phyloP scores from a whole-genome alignment of 768 basidiomycete species.

The Exidia glandulosa region DNA sequence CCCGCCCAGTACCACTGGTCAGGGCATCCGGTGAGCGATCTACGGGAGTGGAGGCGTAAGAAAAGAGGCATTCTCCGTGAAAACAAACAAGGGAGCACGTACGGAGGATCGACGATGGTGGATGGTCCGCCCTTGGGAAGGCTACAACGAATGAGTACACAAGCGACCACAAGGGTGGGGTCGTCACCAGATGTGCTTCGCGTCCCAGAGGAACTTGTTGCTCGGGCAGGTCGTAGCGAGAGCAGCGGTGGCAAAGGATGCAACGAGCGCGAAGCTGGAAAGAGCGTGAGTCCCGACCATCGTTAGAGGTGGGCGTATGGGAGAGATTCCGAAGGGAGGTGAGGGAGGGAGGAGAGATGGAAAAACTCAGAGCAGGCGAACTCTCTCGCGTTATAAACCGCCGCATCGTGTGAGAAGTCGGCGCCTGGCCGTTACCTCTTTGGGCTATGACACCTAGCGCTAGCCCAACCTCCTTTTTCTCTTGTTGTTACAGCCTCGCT shows the following conservation, averaged over 20 bases:
- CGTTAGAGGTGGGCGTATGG: background rate
- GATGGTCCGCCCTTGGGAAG: background rate
- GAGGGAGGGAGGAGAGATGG: background rate
- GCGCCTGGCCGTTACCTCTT: no score
- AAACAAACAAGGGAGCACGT: background rate
- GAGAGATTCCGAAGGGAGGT: background rate
- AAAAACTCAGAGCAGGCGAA: background rate
- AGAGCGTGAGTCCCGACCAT: background rate
- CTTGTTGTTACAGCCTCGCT: no score
- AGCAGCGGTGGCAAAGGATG: background rate
- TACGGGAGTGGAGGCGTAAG: background rate
- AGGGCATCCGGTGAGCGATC: conserved; percentile 1
- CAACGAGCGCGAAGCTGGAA: background rate
- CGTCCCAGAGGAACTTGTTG: background rate
- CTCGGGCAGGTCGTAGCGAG: background rate
- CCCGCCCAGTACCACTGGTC: conserved; percentile 3
- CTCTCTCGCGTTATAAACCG: background rate
- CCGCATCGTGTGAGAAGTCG: no score
- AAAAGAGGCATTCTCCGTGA: background rate
- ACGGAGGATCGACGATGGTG: background rate
- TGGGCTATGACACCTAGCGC: no score
- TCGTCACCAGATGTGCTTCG: background rate
- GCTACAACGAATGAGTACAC: background rate
- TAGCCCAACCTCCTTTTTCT: no score
- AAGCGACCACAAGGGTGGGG: background rate